These are phyloP conservation scores for Rhododendron ovatum DNA, from an alignment of 148 eudicot species.

Conservation along the genomic window DNA sequence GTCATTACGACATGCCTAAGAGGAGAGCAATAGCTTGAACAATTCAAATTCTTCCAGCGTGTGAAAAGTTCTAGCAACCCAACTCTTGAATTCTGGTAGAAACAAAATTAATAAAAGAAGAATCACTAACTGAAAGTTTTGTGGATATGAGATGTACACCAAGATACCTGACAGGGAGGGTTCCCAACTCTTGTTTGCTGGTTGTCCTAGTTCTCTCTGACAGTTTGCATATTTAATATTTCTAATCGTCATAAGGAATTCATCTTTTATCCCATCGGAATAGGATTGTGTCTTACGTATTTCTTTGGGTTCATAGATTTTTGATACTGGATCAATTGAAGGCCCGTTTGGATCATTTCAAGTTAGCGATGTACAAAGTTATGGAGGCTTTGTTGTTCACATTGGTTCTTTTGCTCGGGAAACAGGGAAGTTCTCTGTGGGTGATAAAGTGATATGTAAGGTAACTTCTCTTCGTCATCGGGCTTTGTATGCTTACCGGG, in stretches of 20 bases:
- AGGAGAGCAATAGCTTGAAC: background rate
- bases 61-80: background rate
- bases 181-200: background rate
- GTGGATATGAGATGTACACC: background rate
- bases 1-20: background rate
- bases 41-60: background rate
- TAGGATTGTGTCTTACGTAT: background rate
- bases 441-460: constrained; percentile 84
- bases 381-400: constrained; percentile 87
- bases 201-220: background rate
- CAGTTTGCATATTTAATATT: background rate
- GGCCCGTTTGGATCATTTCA: constrained; percentile 64
- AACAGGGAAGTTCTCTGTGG: constrained; percentile 54
- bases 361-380: constrained; percentile 72
- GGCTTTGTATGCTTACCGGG: background rate
- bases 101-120: background rate
- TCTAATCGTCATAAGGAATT: background rate
- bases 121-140: background rate
- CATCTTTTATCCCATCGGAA: background rate
- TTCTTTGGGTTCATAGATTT: constrained; percentile 50
- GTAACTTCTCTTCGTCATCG: constrained; percentile 23
- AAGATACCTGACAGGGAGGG: background rate
- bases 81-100: background rate
- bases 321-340: constrained; percentile 80
- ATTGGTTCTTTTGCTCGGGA: constrained; percentile 63